Base-by-base conservation (phyloP, 768 basidiomycete species). In the Pisolithus marmoratus region DNA sequence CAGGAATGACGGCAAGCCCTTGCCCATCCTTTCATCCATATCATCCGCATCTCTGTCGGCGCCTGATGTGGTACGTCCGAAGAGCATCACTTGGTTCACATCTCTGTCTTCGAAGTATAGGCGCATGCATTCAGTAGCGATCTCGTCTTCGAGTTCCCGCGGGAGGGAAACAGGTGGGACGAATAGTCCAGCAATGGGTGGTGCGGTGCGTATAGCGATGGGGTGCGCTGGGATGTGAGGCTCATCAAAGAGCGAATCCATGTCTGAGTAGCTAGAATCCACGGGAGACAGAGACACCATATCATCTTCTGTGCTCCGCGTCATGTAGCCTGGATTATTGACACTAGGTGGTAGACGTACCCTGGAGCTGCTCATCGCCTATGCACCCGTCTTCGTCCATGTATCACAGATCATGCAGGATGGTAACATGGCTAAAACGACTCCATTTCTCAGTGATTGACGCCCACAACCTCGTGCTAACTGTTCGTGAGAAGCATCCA, bases 51-150 rank as follows among this genome's bases (percentile, higher is more conserved):
- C 48, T 26, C 38, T 51, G 15, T 51, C 57, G 8, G 20, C 42
- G 20, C 41, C 45, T 19, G 63, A 50, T 48, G 46, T 19, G 38
- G 56, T 59, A 37, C 84, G 78, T 41, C 83, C 83, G 61, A 95
- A 95, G 17, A 95, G 76, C 92, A 94, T 94, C 48, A 87, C 79
- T 66, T 94, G 92, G 61, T 95, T 90, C 44, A 80, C 72, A 40
- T 69, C 56, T 23, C 67, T 70, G 11, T 63, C 63, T 9, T 59
- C 61, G 60, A 87, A 87, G 64, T 85, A 88, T 8, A 73, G 74
- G 2, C 67, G 60, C 65, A 81, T 73, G 65, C 85, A 86, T 48
- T 78, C 78, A 11, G 65, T 62, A 46, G 73, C 62, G 29, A 83
- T 69, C 0, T 71, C 63, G 20, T 80, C 69, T 4, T 81, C 79